These are phyloP conservation scores for Helichrysum umbraculigerum DNA, from an alignment of 129 eudicot species.

Conservation along the genomic window DNA sequence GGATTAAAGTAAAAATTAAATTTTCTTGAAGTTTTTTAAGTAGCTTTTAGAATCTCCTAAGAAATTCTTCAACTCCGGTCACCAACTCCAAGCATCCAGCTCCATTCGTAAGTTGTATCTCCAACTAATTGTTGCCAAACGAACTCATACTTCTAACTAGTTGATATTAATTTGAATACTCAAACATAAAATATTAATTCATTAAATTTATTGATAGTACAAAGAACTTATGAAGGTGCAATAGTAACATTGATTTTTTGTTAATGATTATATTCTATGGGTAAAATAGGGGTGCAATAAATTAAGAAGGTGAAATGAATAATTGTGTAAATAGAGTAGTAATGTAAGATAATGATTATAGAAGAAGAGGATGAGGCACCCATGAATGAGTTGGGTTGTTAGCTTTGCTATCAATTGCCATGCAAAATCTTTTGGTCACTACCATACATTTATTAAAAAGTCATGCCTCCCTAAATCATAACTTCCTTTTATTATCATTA, in stretches of 20 bases:
- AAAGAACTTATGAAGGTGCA: too few species aligned
- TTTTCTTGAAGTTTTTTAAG: too few species aligned
- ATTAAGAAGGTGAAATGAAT: slow-evolving; percentile 22
- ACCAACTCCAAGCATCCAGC: too few species aligned
- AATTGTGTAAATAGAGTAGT: slow-evolving; percentile 19
- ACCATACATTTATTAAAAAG: slow-evolving; percentile 38
- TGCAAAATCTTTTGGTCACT: slow-evolving; percentile 53
- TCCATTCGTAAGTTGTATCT: too few species aligned
- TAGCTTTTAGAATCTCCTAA: too few species aligned
- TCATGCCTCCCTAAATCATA: slow-evolving; percentile 24
- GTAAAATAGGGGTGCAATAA: slow-evolving; percentile 25
- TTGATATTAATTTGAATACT: too few species aligned
- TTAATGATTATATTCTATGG: slow-evolving; percentile 25
- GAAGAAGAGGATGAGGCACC: slow-evolving; percentile 36
- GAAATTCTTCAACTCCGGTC: too few species aligned
- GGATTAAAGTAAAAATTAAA: too few species aligned
- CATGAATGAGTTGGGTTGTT: slow-evolving; percentile 32
- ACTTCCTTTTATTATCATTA: slow-evolving; percentile 20
- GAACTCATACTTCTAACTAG: too few species aligned
- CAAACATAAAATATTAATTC: background rate
- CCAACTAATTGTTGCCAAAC: too few species aligned
- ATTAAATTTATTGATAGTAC: background rate
- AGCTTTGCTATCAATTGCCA: slow-evolving; percentile 37
- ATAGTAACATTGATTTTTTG: background rate
- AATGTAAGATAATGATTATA: slow-evolving; percentile 35